Evolutionary conservation across 2,329 filamentous ascomycete species (phyloP), one percentile per base, ranked within the genome.

Genomic region (Meredithiella fracta): DNA sequence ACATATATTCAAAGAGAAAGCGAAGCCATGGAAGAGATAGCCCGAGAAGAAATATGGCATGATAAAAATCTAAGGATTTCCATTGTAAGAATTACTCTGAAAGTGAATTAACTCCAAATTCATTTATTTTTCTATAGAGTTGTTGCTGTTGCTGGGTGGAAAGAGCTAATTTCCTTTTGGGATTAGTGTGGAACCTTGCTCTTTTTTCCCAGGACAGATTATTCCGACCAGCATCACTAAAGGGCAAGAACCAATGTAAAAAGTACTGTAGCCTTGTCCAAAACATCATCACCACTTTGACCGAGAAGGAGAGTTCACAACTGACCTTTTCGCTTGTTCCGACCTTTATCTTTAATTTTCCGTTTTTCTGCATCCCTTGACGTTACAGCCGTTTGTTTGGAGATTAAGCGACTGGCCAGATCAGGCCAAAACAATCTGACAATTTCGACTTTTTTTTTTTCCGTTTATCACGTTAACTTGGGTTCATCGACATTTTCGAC

Each of bases 161-260:
- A 50, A 29, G 29, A 61, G 62, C 60, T 62, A 44, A 47, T 54
- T 61, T 57, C 62, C 59, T 54, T 57, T 60, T 37, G 34, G 59
- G 62, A 47, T 56, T 62, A 61, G 60, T 55, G 62, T 58, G 52
- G 53, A 44, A 29, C 23, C 49, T 22, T 52, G 56, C 37, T 53
- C 47, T 55, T 58, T 58, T 58, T 58, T 49, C 14, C 14, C n/a
- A n/a, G 17, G 29, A n/a, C 29, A 34, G 5, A 34, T 34, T 34
- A 34, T 34, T 34, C 11, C 5, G 29, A 34, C 29, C 29, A 34
- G 29, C 29, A 34, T 34, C 25, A 34, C 49, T n/a, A n/a, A 37
- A 29, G 11, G 29, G 29, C 25, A 34, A 51, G 4, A 53, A 53
- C 3, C 22, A 23, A 49, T 11, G 20, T 8, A 49, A 23, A 49